Evolutionary conservation across 1,284 basidiomycete species (phyloP).

Genomic region (Puccinia hordei): DNA sequence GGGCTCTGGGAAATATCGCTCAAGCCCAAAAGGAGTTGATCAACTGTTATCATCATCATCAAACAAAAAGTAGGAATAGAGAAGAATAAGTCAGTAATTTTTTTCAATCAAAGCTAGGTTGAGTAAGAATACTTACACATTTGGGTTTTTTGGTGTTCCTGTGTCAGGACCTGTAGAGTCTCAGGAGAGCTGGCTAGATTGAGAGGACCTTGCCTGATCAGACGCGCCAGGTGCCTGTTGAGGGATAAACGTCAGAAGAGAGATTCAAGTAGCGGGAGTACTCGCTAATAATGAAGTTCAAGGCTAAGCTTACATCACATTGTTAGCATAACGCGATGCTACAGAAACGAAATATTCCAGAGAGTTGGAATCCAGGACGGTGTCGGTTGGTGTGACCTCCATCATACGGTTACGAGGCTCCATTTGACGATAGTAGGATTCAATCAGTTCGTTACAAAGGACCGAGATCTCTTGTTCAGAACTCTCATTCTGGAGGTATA

Average conservation of each 20-base stretch:
- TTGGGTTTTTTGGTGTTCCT: constrained; percentile 4
- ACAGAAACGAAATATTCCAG: constrained; percentile 28
- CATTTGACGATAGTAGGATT: constrained; percentile 25
- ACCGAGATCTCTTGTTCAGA: not conserved
- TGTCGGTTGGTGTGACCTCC: constrained; percentile 14
- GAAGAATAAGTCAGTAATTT: not conserved
- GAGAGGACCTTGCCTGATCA: constrained; percentile 1
- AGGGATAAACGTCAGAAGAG: not conserved
- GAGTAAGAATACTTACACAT: not conserved
- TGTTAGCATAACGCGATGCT: constrained; percentile 15
- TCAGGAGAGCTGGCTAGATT: not conserved
- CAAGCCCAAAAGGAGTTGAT: constrained; percentile 5
- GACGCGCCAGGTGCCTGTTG: constrained; percentile 18
- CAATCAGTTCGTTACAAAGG: constrained; percentile 8
- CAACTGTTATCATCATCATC: constrained; percentile 7
- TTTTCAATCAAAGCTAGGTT: not conserved
- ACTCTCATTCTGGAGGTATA: not conserved
- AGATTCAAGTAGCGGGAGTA: not conserved
- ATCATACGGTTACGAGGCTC: constrained; percentile 32
- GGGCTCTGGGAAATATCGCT: not conserved
- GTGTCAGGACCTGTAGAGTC: not conserved
- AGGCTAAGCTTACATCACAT: constrained; percentile 16
- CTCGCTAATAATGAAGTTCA: not conserved
- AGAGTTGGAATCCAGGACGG: constrained; percentile 9
- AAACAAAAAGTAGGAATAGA: not conserved